These are phyloP conservation scores for Cyberlindnera sargentensis DNA, from an alignment of 805 yeast genomes.

Conservation along the genomic window DNA sequence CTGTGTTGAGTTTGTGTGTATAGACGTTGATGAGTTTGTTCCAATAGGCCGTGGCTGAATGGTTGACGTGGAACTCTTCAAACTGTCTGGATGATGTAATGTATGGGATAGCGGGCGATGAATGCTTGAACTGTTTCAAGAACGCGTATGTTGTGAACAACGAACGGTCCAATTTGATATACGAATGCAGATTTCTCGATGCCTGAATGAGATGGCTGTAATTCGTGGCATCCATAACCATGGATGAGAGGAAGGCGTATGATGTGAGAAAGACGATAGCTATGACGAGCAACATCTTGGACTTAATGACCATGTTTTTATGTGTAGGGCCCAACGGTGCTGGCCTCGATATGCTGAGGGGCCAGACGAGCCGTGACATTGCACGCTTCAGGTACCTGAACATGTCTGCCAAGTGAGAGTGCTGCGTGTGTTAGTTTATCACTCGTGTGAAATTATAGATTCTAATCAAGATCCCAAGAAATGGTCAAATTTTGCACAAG, in stretches of 20 bases:
- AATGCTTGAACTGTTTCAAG: slow-evolving; percentile 13
- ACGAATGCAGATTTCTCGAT: slow-evolving; percentile 14
- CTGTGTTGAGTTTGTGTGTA: slow-evolving; percentile 12
- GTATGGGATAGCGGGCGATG: background rate
- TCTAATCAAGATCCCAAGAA: no score
- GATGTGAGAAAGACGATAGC: slow-evolving; percentile 17
- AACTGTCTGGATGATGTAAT: background rate
- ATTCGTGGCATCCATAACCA: slow-evolving; percentile 16
- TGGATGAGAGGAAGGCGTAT: slow-evolving; percentile 15
- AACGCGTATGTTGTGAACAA: slow-evolving; percentile 17
- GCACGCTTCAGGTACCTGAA: no score
- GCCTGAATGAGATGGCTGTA: slow-evolving; percentile 11
- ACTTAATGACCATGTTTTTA: slow-evolving; percentile 17
- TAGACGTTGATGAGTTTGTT: slow-evolving; percentile 3
- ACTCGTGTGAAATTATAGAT: no score
- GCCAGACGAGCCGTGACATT: no score
- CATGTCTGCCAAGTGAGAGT: no score
- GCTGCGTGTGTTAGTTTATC: no score
- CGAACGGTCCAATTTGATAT: slow-evolving; percentile 14
- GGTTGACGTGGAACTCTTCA: background rate
- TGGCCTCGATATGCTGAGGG: no score
- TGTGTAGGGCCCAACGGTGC: background rate
- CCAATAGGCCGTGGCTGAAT: background rate
- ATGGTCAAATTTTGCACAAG: no score
- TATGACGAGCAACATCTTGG: slow-evolving; percentile 17